Base-by-base conservation (phyloP, 2,329 filamentous ascomycete species). In the Aplosporella prunicola region DNA sequence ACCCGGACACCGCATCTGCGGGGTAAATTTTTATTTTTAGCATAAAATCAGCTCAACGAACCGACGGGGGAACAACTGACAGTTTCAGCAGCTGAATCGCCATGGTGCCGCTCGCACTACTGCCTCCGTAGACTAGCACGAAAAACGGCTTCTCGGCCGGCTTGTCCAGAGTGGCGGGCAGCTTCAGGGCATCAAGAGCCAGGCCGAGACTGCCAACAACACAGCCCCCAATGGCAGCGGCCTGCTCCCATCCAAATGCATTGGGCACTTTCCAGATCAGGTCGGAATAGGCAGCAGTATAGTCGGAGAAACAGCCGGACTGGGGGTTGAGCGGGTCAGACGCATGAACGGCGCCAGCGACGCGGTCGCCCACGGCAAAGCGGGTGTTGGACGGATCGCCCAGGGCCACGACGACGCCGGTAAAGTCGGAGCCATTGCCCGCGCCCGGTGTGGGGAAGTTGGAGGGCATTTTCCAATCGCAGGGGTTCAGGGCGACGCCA, bases 91-190 rank as follows among this genome's bases (percentile, higher is more conserved):
- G 30, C 45, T 72, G 68, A 4, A 68, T 58, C 0, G 63, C 66
- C 35, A 60, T 48, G 1, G 61, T 63, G 0, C 67, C 68, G 0
- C 54, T 60, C 0, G 64, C 51, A 2, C 65, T 67, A 22, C 51
- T 55, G 2, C 67, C 70, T 2, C 68, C 69, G 30, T 59, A 61
- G 3, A 72, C 60, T 1, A 72, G 48, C 0, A 72, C 26, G 43
- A 41, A 17, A 7, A 16, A 20, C 3, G 31, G 9, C 7, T 20
- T 16, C 31, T 10, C 11, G 31, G 11, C 18, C 5, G 23, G 18
- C 10, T 26, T 18, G n/a, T n/a, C n/a, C 7, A 17, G 22, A 2
- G 14, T n/a, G 14, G 15, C 10, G 14, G 10, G 32, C n/a, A n/a
- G n/a, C n/a, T n/a, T n/a, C n/a, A n/a, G n/a, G n/a, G n/a, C n/a